phyloP scores from a whole-genome alignment of 1,284 basidiomycete species.

The Ceratobasidium sp. region DNA sequence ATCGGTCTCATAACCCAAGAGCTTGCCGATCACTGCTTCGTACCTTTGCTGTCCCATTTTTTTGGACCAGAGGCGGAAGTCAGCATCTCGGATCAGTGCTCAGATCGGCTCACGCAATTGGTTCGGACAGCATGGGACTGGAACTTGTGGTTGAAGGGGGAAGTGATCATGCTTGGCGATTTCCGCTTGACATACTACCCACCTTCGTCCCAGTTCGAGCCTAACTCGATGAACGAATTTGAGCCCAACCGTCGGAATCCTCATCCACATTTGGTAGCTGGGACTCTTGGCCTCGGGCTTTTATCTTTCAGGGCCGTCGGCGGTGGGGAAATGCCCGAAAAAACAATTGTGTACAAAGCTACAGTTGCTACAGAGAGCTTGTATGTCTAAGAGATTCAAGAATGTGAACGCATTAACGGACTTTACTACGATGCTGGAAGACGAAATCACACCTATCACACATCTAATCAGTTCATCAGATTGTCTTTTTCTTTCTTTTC shows the following conservation, averaged over 20 bases:
- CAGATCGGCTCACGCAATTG: not conserved
- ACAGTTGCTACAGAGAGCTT: constrained; percentile 14
- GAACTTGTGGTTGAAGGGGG: constrained; percentile 29
- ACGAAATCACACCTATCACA: too few species aligned
- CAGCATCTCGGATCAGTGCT: not conserved
- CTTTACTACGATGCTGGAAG: too few species aligned
- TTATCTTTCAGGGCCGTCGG: constrained; percentile 7
- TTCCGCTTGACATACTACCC: not conserved
- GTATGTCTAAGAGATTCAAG: not conserved
- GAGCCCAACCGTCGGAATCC: not conserved
- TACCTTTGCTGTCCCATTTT: not conserved
- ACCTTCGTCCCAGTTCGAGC: not conserved
- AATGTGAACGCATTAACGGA: too few species aligned
- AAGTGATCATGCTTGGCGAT: constrained; percentile 18
- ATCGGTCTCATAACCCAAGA: not conserved
- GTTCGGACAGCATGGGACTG: constrained; percentile 28
- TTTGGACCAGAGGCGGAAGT: constrained; percentile 1
- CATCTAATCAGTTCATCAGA: too few species aligned
- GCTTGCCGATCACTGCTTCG: not conserved
- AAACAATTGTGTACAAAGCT: constrained; percentile 1
- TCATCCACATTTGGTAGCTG: not conserved
- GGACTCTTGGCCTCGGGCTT: constrained; percentile 6
- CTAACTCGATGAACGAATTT: not conserved
- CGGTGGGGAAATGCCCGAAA: not conserved
- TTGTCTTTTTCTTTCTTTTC: too few species aligned